Conservation (phyloP, 2,329 filamentous ascomycete species). For the Cadophora sp. region DNA sequence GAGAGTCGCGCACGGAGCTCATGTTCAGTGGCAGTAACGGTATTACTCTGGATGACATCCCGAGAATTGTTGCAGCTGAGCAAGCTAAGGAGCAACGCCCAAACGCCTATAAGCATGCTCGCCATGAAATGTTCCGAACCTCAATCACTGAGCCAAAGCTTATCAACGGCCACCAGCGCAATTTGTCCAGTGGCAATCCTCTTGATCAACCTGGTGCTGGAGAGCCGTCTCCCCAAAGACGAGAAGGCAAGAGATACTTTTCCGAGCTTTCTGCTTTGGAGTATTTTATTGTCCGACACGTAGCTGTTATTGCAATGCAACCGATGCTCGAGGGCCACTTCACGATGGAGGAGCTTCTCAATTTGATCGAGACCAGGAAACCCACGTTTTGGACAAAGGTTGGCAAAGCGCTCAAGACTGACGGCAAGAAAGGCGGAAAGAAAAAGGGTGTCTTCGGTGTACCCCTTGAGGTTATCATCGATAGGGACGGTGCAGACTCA, state of each 20-base stretch:
- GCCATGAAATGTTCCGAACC: constrained; percentile 69
- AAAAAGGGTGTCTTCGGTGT: constrained; percentile 96
- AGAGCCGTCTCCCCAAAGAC: constrained; percentile 58
- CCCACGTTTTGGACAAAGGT: constrained; percentile 98
- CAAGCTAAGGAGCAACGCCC: constrained; percentile 91
- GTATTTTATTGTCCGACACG: constrained; percentile 95
- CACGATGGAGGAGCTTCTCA: constrained; percentile 89
- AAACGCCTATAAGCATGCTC: constrained; percentile 77
- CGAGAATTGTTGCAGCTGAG: constrained; percentile 92
- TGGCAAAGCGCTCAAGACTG: constrained; percentile 92
- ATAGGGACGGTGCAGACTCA: constrained; percentile 95
- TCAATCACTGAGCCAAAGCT: constrained; percentile 67
- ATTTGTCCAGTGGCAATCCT: constrained; percentile 64
- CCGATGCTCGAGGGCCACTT: constrained; percentile 90
- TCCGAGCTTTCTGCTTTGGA: constrained; percentile 94
- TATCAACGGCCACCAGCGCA: constrained; percentile 72
- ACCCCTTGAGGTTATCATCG: constrained; percentile 84
- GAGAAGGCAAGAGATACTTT: constrained; percentile 78
- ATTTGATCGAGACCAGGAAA: constrained; percentile 91
- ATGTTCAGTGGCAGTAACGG: constrained; percentile 92
- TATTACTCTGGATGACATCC: constrained; percentile 93
- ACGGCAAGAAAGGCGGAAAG: constrained; percentile 77
- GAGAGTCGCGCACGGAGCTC: constrained; percentile 75
- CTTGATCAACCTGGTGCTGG: constrained; percentile 51
- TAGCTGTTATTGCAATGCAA: constrained; percentile 94